Evolutionary conservation across 306 rosid genomes (phyloP).

Genomic region (Ziziphus jujuba): DNA sequence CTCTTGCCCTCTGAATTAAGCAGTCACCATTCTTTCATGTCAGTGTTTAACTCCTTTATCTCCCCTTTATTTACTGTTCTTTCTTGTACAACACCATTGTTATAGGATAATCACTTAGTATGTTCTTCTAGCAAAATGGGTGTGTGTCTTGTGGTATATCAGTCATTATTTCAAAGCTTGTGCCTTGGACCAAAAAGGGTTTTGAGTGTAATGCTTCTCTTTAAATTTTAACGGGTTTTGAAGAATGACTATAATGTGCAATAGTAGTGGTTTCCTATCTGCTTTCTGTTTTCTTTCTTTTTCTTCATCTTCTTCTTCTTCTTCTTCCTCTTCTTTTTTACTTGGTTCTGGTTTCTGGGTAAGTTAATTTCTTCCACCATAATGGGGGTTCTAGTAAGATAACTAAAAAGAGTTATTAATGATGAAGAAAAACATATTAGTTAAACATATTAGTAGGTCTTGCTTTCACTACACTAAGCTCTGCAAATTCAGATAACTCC

Average conservation of each 20-base stretch:
- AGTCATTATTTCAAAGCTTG: neutral
- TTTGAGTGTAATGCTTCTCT: neutral
- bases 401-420: too few species aligned
- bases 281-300: neutral
- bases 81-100: neutral
- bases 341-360: slow-evolving; percentile 2
- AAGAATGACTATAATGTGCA: neutral
- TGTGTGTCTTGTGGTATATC: slow-evolving; percentile 8
- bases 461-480: neutral
- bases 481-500: too few species aligned
- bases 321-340: neutral
- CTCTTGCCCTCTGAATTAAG: slow-evolving; percentile 7
- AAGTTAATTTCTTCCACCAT: neutral
- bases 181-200: neutral
- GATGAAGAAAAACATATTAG: neutral
- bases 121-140: neutral
- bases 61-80: neutral
- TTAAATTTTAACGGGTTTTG: slow-evolving; percentile 18
- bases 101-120: neutral
- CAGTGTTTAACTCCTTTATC: neutral
- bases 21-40: slow-evolving; percentile 5
- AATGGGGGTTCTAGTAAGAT: neutral
- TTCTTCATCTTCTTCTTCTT: neutral
- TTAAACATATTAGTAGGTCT: slow-evolving; percentile 15
- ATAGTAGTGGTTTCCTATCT: neutral